Evolutionary conservation across 371 early-diverging fungal genomes (phyloP), one percentile per base, ranked within the genome.

Genomic region (Fennellomyces sp.): DNA sequence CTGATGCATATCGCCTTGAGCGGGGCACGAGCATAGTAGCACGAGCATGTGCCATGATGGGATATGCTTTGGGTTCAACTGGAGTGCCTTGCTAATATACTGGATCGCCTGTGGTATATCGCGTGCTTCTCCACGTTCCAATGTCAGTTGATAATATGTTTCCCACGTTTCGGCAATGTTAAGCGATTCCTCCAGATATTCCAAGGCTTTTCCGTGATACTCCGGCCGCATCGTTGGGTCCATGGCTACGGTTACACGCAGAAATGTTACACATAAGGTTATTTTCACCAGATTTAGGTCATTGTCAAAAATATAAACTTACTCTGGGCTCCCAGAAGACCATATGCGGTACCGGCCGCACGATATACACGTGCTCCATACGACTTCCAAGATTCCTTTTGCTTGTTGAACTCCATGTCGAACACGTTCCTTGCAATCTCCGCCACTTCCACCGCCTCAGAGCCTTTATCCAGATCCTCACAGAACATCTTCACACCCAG

Each of bases 1-100:
- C 52, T 86, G 73, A 10, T 47, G 41, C 47, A 71, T 52, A 35
- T 74, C 73, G 6, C 65, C 62, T 45, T 73, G 78, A 5, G 42
- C 53, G 11, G 78, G 76, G n/a, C 88, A 84, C 2, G 92, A 88
- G 15, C 91, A 72, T 17, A 94, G 68, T 39, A 96, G 78, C 0
- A 87, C 90, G 15, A 97, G 69, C 23, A 97, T 75, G 67, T 97
- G 93, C 94, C 95, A 97, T 1, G 93, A 88, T 5, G 90, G 81
- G 28, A 90, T 73, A 55, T 88, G 81, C 1, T 71, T 59, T 0
- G 91, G 68, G 33, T 93, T 84, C 21, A 84, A 50, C 38, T 74
- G 74, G 31, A 95, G 64, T 1, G 92, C 85, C 33, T 84, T 73
- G 48, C 85, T 89, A 11, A 90, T 73, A 0, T 78, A 65, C 13